Conservation (phyloP, 2,329 filamentous ascomycete species). For the Reticulascus tulasneorum region DNA sequence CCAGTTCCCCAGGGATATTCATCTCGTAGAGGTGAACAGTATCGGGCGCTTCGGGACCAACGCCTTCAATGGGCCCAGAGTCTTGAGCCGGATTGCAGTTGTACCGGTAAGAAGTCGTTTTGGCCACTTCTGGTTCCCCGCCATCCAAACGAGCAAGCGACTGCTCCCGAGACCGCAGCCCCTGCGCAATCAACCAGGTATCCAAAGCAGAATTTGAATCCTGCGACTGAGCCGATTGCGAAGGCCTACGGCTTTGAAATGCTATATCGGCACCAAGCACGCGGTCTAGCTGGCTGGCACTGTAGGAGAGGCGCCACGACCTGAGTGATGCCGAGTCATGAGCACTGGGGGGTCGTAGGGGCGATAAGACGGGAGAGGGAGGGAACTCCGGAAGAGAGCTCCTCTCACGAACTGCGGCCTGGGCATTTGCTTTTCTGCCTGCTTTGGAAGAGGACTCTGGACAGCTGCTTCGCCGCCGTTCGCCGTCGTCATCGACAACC, state of each 20-base stretch:
- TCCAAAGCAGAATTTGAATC: constrained; percentile 4
- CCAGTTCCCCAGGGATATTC: too few relatives aligned
- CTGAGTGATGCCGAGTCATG: constrained; percentile 15
- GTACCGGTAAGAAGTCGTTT: too few relatives aligned
- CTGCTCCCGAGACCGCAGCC: constrained; percentile 2
- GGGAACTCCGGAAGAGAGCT: constrained; percentile 12
- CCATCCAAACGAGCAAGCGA: background rate
- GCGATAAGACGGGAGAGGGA: constrained; percentile 8
- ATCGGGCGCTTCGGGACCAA: too few relatives aligned
- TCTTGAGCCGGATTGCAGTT: too few relatives aligned
- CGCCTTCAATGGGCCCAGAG: too few relatives aligned
- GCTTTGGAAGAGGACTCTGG: background rate
- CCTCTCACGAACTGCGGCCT: constrained; percentile 9
- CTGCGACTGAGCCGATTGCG: constrained; percentile 6
- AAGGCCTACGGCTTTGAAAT: background rate
- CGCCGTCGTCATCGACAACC: background rate
- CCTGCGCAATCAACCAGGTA: constrained; percentile 10
- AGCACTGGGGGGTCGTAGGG: background rate
- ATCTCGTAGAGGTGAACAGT: too few relatives aligned
- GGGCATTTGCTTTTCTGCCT: constrained; percentile 2
- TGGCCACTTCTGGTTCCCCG: too few relatives aligned
- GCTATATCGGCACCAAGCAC: background rate
- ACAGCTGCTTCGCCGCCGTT: constrained; percentile 7
- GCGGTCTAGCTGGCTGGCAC: background rate
- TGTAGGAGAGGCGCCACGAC: constrained; percentile 16